phyloP scores from a whole-genome alignment of 352 stramenopile species.

The Pythium brachiatum region DNA sequence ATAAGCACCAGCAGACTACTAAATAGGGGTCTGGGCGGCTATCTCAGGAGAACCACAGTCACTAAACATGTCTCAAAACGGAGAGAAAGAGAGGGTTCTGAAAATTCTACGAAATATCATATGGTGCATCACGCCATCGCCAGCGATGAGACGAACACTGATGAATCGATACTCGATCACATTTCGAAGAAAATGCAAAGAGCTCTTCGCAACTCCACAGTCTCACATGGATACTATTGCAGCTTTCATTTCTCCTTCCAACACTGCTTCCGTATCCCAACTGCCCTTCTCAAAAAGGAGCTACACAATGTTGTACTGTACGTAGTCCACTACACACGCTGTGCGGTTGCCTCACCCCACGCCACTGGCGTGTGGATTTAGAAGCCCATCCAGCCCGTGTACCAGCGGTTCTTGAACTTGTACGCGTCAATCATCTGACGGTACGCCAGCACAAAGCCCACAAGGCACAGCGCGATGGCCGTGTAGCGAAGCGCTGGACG shows the following conservation, averaged over 20 bases:
- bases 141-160: neutral
- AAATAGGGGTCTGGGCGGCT: neutral
- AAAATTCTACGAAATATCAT: constrained; percentile 7
- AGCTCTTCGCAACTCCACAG: neutral
- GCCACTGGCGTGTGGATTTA: constrained; percentile 27
- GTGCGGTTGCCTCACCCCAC: too few species aligned
- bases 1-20: neutral
- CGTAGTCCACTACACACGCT: too few species aligned
- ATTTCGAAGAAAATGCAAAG: constrained; percentile 11
- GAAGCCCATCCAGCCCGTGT: constrained; percentile 83
- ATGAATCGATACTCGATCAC: neutral
- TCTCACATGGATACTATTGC: neutral
- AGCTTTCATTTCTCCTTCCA: neutral
- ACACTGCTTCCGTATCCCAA: neutral
- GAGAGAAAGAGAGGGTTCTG: neutral
- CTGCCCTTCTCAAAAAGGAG: neutral
- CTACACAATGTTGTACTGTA: neutral
- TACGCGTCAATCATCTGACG: constrained; percentile 81
- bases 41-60: neutral
- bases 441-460: constrained; percentile 83
- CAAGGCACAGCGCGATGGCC: constrained; percentile 51
- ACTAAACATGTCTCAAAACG: constrained; percentile 12
- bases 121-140: neutral
- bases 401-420: constrained; percentile 89
- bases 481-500: constrained; percentile 51